phyloP scores from a whole-genome alignment of 2,329 filamentous ascomycete species.

The Sphaceloma murrayae region DNA sequence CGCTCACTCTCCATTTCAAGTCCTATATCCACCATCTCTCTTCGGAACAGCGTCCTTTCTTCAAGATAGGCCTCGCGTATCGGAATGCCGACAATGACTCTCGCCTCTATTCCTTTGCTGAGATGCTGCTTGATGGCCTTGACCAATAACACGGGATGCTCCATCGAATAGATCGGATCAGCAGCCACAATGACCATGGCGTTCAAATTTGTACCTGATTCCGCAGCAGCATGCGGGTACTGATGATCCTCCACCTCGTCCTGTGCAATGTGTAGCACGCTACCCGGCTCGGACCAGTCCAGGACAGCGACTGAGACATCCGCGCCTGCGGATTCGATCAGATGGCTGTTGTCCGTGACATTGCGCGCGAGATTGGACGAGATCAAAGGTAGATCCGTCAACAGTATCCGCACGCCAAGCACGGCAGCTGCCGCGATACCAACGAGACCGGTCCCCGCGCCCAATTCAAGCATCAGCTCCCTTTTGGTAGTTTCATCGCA shows the following conservation, averaged over 20 bases:
- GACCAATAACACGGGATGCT: constrained; percentile 67
- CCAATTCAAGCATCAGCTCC: constrained; percentile 59
- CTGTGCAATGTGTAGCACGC: constrained; percentile 10
- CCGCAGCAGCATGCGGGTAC: constrained; percentile 10
- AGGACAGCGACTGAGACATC: constrained; percentile 54
- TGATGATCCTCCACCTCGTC: constrained; percentile 8
- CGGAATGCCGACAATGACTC: constrained; percentile 72
- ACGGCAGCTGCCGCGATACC: constrained; percentile 73
- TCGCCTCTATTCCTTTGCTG: constrained; percentile 44
- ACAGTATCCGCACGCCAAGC: constrained; percentile 54
- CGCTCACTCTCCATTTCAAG: constrained; percentile 50
- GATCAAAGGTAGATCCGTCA: constrained; percentile 81
- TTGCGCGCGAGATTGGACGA: constrained; percentile 73
- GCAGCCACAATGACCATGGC: constrained; percentile 64
- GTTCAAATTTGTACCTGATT: background rate
- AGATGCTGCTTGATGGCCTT: constrained; percentile 62
- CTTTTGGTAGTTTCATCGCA: constrained; percentile 18
- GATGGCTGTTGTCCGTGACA: constrained; percentile 50
- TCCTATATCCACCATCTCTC: constrained; percentile 48
- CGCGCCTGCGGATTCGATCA: constrained; percentile 48
- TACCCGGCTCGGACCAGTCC: constrained; percentile 59
- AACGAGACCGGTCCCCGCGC: constrained; percentile 83
- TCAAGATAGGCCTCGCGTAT: constrained; percentile 59
- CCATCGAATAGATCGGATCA: constrained; percentile 77
- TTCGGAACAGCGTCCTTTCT: constrained; percentile 55